These are phyloP conservation scores for Allium cepa DNA, from an alignment of 106 monocot species.

Conservation along the genomic window DNA sequence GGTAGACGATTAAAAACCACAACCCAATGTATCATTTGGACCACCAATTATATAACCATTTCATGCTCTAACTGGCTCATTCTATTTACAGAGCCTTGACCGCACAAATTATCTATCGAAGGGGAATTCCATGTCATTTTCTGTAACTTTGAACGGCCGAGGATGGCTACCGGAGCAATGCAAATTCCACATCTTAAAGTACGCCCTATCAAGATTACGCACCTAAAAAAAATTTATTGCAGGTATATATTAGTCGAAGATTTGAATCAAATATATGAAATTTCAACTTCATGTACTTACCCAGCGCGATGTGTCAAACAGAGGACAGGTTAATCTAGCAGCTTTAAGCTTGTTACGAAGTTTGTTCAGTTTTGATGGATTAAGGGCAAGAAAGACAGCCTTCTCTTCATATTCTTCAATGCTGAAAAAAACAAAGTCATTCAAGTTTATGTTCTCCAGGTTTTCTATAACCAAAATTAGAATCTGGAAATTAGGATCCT, in stretches of 20 bases:
- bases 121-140: constrained; percentile 69
- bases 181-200: constrained; percentile 83
- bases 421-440: constrained; percentile 21
- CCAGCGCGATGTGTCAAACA: constrained; percentile 92
- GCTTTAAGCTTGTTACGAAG: constrained; percentile 64
- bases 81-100: constrained; percentile 22
- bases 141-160: constrained; percentile 70
- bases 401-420: constrained; percentile 94
- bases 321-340: constrained; percentile 63
- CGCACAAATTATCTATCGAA: constrained; percentile 35
- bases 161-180: constrained; percentile 60
- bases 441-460: too few relatives aligned
- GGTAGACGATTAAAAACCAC: constrained; percentile 6
- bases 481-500: too few relatives aligned
- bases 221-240: constrained; percentile 43
- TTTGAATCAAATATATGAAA: too few relatives aligned
- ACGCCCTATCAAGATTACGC: constrained; percentile 76
- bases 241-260: neutral
- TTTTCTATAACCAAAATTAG: too few relatives aligned
- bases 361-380: constrained; percentile 51
- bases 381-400: constrained; percentile 64
- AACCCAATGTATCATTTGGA: constrained; percentile 29
- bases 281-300: constrained; percentile 16
- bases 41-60: constrained; percentile 4
- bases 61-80: neutral